A percentile compares a stretch with the other conserved stretches of the same genome.
Conservation (phyloP, 2,329 filamentous ascomycete species). For the Thelonectria olida region DNA sequence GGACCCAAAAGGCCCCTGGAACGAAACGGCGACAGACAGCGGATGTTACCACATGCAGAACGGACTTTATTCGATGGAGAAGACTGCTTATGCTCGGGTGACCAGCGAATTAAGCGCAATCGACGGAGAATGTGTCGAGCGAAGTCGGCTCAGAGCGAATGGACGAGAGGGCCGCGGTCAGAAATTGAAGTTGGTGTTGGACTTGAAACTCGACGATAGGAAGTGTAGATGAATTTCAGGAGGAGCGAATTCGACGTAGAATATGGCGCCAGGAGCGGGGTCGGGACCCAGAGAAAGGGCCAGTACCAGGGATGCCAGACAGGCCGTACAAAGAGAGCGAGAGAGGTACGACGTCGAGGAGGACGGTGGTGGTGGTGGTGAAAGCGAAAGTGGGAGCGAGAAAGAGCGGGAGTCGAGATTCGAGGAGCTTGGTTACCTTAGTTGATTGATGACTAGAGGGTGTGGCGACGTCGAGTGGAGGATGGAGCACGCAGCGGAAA, state of each 20-base stretch:
- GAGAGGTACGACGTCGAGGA: constrained; percentile 1
- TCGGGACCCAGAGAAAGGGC: neutral
- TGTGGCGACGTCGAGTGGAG: neutral
- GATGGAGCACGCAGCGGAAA: neutral
- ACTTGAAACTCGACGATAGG: neutral
- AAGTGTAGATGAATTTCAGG: neutral
- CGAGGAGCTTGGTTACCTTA: neutral
- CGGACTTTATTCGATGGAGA: neutral
- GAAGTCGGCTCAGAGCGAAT: neutral
- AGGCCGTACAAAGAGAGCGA: neutral
- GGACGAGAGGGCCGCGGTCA: neutral
- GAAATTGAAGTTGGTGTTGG: neutral
- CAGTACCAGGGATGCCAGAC: neutral
- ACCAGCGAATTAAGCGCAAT: neutral
- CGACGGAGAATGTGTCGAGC: neutral
- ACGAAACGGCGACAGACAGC: constrained; percentile 19
- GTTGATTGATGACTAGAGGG: too few relatives aligned
- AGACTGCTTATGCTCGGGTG: too few relatives aligned
- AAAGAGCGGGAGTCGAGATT: neutral
- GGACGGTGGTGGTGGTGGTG: neutral
- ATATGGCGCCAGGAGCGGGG: neutral
- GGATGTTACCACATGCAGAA: constrained; percentile 27
- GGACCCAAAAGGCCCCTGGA: constrained; percentile 31
- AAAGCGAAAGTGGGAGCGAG: neutral
- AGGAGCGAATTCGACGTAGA: neutral